A percentile compares a stretch with the other conserved stretches of the same genome.
These are phyloP conservation scores for Limonomyces culmigenus DNA, from an alignment of 1,284 basidiomycete genomes.

Conservation along the genomic window DNA sequence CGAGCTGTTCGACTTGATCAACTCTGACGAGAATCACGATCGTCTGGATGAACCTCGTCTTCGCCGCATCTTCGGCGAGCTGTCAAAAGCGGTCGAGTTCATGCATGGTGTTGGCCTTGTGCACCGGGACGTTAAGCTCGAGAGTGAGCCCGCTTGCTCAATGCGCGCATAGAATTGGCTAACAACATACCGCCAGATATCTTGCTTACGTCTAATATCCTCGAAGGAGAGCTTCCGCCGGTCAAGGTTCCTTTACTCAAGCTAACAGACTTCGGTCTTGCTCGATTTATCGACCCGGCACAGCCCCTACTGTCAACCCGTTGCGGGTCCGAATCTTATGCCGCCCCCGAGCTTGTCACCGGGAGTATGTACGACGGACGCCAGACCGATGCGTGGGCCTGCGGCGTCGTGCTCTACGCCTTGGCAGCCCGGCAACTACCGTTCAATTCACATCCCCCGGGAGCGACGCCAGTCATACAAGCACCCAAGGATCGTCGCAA, in stretches of 20 bases:
- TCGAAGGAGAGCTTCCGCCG: conserved; percentile 18
- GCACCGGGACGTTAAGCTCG: conserved; percentile 88
- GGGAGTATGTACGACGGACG: conserved; percentile 68
- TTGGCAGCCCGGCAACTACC: conserved; percentile 48
- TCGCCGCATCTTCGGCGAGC: conserved; percentile 63
- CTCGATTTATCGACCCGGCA: conserved; percentile 65
- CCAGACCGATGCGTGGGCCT: conserved; percentile 81
- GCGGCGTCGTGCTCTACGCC: conserved; percentile 73
- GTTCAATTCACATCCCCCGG: conserved; percentile 32
- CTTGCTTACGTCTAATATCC: conserved; percentile 26
- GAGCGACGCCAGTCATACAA: no score
- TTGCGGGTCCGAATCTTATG: conserved; percentile 85
- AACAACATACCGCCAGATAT: conserved; percentile 26
- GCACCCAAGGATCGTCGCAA: conserved; percentile 16
- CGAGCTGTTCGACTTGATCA: conserved; percentile 71
- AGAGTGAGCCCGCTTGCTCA: conserved; percentile 43
- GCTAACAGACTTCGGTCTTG: conserved; percentile 82
- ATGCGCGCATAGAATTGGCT: conserved; percentile 1
- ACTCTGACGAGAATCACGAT: conserved; percentile 35
- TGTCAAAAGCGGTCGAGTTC: conserved; percentile 74
- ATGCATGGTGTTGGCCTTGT: conserved; percentile 80
- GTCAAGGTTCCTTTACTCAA: conserved; percentile 54
- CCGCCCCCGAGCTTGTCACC: conserved; percentile 74
- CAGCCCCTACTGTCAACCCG: conserved; percentile 66
- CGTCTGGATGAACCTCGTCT: conserved; percentile 43